phyloP scores from a whole-genome alignment of 495 filamentous ascomycete species.

The Aspergillus sclerotiicarbonarius region DNA sequence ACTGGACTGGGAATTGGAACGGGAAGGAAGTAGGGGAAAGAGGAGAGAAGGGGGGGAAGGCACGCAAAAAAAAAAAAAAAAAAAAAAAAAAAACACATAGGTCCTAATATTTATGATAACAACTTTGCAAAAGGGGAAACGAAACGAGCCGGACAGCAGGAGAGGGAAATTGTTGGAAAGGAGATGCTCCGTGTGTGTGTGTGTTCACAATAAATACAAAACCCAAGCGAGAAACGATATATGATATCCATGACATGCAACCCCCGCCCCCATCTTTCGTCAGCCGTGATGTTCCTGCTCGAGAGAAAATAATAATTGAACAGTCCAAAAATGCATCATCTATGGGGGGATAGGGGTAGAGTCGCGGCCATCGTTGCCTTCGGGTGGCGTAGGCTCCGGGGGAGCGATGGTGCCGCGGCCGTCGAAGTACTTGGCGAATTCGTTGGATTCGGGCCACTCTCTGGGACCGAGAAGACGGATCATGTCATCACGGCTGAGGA shows the following conservation, averaged over 20 bases:
- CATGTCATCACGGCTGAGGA: slow-evolving; percentile 86
- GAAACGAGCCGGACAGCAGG: slow-evolving; percentile 9
- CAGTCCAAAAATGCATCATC: slow-evolving; percentile 9
- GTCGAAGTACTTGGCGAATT: slow-evolving; percentile 93
- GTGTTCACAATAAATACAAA: slow-evolving; percentile 39
- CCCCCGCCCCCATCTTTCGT: slow-evolving; percentile 11
- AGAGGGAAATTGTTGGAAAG: slow-evolving; percentile 19
- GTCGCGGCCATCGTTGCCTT: slow-evolving; percentile 44
- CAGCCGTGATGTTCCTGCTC: slow-evolving; percentile 19
- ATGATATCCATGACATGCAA: slow-evolving; percentile 2
- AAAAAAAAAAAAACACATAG: too few species aligned
- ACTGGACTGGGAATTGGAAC: neutral
- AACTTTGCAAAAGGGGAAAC: slow-evolving; percentile 17
- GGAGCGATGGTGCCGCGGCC: slow-evolving; percentile 51
- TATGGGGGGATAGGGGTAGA: slow-evolving; percentile 44
- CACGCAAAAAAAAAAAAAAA: slow-evolving; percentile 25
- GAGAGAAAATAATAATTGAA: slow-evolving; percentile 7
- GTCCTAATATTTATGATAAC: slow-evolving; percentile 20
- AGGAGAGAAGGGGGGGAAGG: slow-evolving; percentile 18
- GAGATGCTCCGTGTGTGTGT: slow-evolving; percentile 29
- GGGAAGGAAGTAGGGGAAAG: slow-evolving; percentile 3
- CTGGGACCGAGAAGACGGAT: slow-evolving; percentile 80
- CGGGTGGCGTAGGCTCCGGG: slow-evolving; percentile 49
- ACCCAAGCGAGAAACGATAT: slow-evolving; percentile 32
- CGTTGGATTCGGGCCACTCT: slow-evolving; percentile 76